Evolutionary conservation across 305 asterid species (phyloP), one percentile per base, ranked within the genome.

Genomic region (Nicotiana rustica): DNA sequence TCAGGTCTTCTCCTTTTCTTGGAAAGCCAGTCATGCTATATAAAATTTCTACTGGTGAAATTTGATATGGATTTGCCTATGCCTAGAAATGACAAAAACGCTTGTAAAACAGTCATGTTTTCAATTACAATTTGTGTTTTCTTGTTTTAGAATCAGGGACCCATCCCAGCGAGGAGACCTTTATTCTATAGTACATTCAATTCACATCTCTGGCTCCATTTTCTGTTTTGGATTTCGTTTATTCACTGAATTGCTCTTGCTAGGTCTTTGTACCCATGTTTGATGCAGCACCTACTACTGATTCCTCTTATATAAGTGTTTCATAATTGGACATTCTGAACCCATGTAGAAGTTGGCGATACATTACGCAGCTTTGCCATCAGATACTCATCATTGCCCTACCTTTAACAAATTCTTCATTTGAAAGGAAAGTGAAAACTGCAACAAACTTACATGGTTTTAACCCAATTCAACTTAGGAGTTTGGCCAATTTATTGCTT

Each of bases 401-500:
- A 73, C 64, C 79, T 49, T 49, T 49, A 49, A 21, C 25, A 49
- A 47, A 73, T 73, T 6, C 4, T 73, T 47, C 15, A 25, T 49
- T 73, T 14, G 64, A 49, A 47, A 15, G 25, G 15, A 49, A 73
- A 49, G 1, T 31, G 64, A 25, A 62, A 73, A 21, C 62, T 73
- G 79, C 64, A 49, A 3, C 25, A 49, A 6, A 21, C 13, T 21
- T 47, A 8, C 62, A 6, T 49, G 62, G 1, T 73, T 47, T 12
- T 2, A 5, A 21, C 15, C 18, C 62, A 73, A 47, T 47, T 21
- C 4, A 71, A 47, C 6, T 44, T 0, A 13, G 6, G 77, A 68
- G 38, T 69, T 69, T 38, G 77, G 77, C 57, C 57, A 38, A 69
- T 41, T 18, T 73, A 71, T 47, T 71, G 44, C 3, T 6, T 5